These are phyloP conservation scores for Dendrobium huoshanense DNA, from an alignment of 106 monocot species.

Conservation along the genomic window DNA sequence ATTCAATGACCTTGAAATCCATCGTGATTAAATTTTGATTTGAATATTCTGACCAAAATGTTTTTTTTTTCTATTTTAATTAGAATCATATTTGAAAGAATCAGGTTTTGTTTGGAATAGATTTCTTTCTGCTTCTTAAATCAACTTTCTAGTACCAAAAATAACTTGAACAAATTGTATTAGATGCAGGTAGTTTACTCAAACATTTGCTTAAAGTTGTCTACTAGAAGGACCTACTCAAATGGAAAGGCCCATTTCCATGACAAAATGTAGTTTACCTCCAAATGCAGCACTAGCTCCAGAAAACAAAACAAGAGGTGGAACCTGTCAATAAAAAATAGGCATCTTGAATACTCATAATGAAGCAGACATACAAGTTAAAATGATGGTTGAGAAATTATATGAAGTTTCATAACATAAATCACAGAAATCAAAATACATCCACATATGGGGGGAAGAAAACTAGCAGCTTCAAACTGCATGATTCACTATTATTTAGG, in stretches of 20 bases:
- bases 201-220: too few relatives aligned
- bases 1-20: too few relatives aligned
- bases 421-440: not conserved
- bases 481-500: not conserved
- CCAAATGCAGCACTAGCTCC: slow-evolving; percentile 65
- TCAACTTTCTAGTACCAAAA: too few relatives aligned
- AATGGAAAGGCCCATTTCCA: not conserved
- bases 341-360: not conserved
- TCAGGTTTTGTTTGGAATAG: too few relatives aligned
- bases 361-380: not conserved
- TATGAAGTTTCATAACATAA: not conserved
- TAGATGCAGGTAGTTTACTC: too few relatives aligned
- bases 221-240: too few relatives aligned
- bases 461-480: not conserved
- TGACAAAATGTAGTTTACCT: slow-evolving; percentile 23
- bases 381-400: not conserved
- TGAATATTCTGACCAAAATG: too few relatives aligned
- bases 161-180: too few relatives aligned
- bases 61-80: too few relatives aligned
- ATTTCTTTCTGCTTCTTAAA: too few relatives aligned
- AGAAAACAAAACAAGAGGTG: slow-evolving; percentile 61
- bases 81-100: too few relatives aligned
- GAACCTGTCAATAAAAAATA: slow-evolving; percentile 37
- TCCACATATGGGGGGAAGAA: not conserved
- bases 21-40: too few relatives aligned